Conservation (phyloP, 2,329 filamentous ascomycete genomes). For the Calycina herbarum region DNA sequence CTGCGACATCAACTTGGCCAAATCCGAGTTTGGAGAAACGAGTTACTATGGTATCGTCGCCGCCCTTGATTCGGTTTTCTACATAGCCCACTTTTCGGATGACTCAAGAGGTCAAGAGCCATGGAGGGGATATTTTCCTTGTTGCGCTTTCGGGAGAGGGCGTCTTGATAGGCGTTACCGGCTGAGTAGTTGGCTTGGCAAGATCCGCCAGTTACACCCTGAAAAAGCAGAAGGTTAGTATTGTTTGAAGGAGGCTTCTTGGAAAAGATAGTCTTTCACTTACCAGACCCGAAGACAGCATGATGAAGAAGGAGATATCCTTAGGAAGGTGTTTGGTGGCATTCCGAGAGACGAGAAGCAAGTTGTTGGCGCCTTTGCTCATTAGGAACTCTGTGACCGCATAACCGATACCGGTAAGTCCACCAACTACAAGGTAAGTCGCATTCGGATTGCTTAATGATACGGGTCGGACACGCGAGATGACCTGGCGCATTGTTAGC, state of each 20-base stretch:
- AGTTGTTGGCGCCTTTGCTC: slow-evolving; percentile 11
- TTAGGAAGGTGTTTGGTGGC: background rate
- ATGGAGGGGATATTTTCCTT: slow-evolving; percentile 5
- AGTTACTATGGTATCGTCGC: background rate
- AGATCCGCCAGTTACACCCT: slow-evolving; percentile 9
- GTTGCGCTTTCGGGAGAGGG: slow-evolving; percentile 17
- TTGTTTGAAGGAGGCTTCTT: too few relatives aligned
- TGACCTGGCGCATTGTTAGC: background rate
- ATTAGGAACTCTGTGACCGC: slow-evolving; percentile 24
- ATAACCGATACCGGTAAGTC: slow-evolving; percentile 29
- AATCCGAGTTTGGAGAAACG: slow-evolving; percentile 50
- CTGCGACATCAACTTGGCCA: background rate
- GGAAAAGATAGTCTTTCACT: background rate
- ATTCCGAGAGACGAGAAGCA: too few relatives aligned
- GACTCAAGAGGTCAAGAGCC: slow-evolving; percentile 7
- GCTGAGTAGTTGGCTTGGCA: slow-evolving; percentile 24
- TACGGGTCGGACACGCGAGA: background rate
- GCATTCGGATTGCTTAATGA: slow-evolving; percentile 5
- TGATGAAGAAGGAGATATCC: slow-evolving; percentile 24
- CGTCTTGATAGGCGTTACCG: slow-evolving; percentile 35
- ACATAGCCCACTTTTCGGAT: slow-evolving; percentile 8
- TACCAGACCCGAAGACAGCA: slow-evolving; percentile 12
- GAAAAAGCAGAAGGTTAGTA: too few relatives aligned
- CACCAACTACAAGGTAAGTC: slow-evolving; percentile 30
- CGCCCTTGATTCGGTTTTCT: slow-evolving; percentile 3